Evolutionary conservation across 1,139 yeast genomes (phyloP).

Genomic region (Wickerhamomyces sp.): DNA sequence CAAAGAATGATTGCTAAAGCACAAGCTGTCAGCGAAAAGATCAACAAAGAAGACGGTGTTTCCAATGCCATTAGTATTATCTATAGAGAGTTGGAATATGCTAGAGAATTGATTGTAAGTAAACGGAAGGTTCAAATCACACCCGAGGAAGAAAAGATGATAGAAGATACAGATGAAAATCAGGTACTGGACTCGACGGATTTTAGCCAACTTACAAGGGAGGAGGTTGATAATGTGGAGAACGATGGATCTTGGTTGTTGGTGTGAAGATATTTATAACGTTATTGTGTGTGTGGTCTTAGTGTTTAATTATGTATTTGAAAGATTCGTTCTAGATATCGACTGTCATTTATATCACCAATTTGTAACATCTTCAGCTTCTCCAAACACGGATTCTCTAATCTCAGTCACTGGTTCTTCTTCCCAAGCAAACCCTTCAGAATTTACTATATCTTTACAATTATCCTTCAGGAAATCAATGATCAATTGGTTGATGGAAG

Average conservation of each 20-base stretch:
- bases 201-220: slow-evolving; percentile 4
- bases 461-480: slow-evolving; percentile 55
- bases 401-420: slow-evolving; percentile 46
- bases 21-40: slow-evolving; percentile 50
- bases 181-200: slow-evolving; percentile 3
- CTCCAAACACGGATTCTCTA: slow-evolving; percentile 85
- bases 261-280: slow-evolving; percentile 10
- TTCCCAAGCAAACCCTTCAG: slow-evolving; percentile 43
- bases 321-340: too few species aligned
- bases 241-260: slow-evolving; percentile 29
- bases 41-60: slow-evolving; percentile 75
- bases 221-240: slow-evolving; percentile 10
- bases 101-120: slow-evolving; percentile 42
- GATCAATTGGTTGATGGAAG: slow-evolving; percentile 68
- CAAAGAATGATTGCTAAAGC: slow-evolving; percentile 66
- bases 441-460: slow-evolving; percentile 51
- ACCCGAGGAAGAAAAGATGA: slow-evolving; percentile 7
- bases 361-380: slow-evolving; percentile 86
- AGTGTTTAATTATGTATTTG: too few species aligned
- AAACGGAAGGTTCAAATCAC: slow-evolving; percentile 21
- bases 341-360: slow-evolving; percentile 44
- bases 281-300: too few species aligned
- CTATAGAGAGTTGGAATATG: slow-evolving; percentile 76
- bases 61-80: slow-evolving; percentile 67
- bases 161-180: slow-evolving; percentile 6